A percentile compares a stretch with the other conserved stretches of the same genome.
Evolutionary conservation across 768 basidiomycete genomes (phyloP).

Genomic region (Tricholoma matsutake): DNA sequence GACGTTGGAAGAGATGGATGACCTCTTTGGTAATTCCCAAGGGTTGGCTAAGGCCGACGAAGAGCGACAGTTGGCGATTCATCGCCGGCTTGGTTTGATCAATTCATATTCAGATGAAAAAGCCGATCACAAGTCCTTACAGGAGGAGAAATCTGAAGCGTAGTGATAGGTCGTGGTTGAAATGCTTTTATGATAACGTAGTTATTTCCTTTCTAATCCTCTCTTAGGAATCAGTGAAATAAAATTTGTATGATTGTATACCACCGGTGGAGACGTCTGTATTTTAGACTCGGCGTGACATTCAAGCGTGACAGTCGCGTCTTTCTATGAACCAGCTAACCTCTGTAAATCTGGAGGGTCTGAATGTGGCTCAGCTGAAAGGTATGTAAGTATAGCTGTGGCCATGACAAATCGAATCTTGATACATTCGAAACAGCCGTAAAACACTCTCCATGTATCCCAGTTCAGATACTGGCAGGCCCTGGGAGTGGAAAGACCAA

Average conservation of each 20-base stretch:
- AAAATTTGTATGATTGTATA: no score
- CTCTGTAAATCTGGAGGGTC: constrained; percentile 9
- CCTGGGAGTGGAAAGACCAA: constrained; percentile 75
- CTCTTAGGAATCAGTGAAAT: no score
- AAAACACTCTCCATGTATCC: constrained; percentile 53
- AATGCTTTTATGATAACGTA: no score
- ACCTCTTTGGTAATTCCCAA: constrained; percentile 59
- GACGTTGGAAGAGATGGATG: constrained; percentile 78
- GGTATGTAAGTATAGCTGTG: constrained; percentile 21
- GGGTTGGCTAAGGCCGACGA: constrained; percentile 58
- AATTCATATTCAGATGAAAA: constrained; percentile 9
- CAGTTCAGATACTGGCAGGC: constrained; percentile 80
- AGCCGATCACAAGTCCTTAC: constrained; percentile 1
- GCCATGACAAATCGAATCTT: background rate
- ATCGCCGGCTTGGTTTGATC: constrained; percentile 60
- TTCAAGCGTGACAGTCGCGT: background rate
- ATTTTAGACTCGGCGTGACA: background rate
- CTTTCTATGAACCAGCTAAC: background rate
- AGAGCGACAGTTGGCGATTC: constrained; percentile 44
- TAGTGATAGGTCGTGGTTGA: background rate
- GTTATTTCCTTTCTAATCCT: no score
- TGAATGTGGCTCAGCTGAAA: constrained; percentile 39
- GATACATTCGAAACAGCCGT: constrained; percentile 48
- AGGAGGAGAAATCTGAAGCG: constrained; percentile 11
- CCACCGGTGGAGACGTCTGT: no score